These are phyloP conservation scores for Botrytis pseudocinerea DNA, from an alignment of 2,329 filamentous ascomycete species.

Conservation along the genomic window DNA sequence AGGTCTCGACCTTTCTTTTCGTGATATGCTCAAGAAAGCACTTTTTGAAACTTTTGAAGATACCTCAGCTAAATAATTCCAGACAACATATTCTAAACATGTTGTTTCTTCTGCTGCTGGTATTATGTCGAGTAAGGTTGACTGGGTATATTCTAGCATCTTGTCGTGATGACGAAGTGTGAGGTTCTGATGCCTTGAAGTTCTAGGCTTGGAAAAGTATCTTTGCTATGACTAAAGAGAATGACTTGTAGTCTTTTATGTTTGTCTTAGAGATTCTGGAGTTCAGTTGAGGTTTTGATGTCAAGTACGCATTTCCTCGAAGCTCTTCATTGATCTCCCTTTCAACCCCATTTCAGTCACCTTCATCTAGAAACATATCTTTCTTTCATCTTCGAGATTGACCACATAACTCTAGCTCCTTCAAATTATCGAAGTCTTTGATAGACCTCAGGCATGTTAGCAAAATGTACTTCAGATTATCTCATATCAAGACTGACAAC, in stretches of 20 bases:
- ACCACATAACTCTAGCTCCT: neutral
- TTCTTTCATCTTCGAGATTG: neutral
- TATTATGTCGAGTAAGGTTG: neutral
- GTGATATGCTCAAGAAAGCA: neutral
- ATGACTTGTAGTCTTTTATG: neutral
- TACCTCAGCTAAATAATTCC: fast-evolving
- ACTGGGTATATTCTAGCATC: neutral
- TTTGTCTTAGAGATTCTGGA: neutral
- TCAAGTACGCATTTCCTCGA: neutral
- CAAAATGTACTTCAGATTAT: neutral
- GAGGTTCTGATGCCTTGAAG: neutral
- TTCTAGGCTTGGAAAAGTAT: neutral
- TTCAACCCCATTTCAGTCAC: fast-evolving
- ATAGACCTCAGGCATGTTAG: neutral
- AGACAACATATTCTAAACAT: neutral
- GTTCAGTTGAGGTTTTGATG: neutral
- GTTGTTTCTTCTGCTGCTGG: neutral
- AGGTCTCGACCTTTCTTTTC: neutral
- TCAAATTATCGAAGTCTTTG: neutral
- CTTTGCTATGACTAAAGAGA: neutral
- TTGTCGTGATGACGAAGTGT: neutral
- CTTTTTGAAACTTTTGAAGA: fast-evolving
- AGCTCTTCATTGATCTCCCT: neutral
- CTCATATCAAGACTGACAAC: neutral
- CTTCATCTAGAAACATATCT: neutral